These are phyloP conservation scores for Arachnomyces sp. DNA, from an alignment of 2,329 filamentous ascomycete species.

Conservation along the genomic window DNA sequence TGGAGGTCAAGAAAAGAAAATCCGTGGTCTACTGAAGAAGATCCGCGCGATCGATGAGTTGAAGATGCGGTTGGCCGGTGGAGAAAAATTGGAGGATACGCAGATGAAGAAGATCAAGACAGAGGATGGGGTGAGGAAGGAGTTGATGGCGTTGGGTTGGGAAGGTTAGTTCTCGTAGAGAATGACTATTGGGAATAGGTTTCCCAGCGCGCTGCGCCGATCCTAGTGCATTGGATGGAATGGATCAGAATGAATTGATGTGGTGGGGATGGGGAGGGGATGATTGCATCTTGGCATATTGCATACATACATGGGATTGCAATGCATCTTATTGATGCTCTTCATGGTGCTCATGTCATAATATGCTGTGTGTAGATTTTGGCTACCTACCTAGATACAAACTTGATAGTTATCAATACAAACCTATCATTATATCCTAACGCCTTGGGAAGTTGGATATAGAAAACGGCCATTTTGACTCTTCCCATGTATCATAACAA, in stretches of 20 bases:
- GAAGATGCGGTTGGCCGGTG: constrained; percentile 89
- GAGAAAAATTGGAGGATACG: constrained; percentile 96
- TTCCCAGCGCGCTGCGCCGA: not conserved
- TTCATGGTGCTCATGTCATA: too few species aligned
- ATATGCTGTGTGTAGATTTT: too few species aligned
- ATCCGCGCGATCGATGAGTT: constrained; percentile 94
- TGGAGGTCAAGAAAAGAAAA: constrained; percentile 77
- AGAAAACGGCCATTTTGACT: too few species aligned
- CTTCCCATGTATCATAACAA: too few species aligned
- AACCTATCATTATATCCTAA: too few species aligned
- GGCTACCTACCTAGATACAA: too few species aligned
- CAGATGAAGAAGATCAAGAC: constrained; percentile 98
- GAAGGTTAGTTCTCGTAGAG: constrained; percentile 19
- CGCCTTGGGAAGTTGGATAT: too few species aligned
- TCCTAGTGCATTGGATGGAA: not conserved
- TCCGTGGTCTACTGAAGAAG: constrained; percentile 90
- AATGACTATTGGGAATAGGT: not conserved
- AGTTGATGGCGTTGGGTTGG: constrained; percentile 60
- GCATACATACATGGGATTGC: not conserved
- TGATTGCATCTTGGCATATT: not conserved
- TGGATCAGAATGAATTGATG: not conserved
- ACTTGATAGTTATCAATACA: too few species aligned
- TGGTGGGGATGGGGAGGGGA: not conserved
- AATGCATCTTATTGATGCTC: too few species aligned
- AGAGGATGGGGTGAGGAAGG: constrained; percentile 74